Evolutionary conservation across 257 asterid species (phyloP).

Genomic region (Gardenia jasminoides): DNA sequence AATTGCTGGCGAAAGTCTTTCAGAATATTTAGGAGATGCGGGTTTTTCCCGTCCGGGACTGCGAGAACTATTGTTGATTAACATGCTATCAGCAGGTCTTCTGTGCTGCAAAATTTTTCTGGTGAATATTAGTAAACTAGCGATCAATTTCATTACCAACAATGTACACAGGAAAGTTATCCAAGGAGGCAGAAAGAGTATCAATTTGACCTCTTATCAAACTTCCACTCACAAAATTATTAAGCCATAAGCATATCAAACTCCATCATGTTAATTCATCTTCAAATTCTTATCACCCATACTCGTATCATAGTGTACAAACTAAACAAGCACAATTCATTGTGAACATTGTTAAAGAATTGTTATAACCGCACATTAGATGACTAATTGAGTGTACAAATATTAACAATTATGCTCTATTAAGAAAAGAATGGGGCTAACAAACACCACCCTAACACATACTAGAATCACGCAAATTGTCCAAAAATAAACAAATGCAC

Average conservation of each 20-base stretch:
- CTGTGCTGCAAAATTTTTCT: conserved; percentile 66
- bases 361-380: background rate
- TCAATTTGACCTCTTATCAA: background rate
- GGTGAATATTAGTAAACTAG: conserved; percentile 4
- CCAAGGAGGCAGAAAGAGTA: background rate
- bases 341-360: background rate
- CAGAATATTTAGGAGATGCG: conserved; percentile 84
- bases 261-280: background rate
- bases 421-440: background rate
- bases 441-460: background rate
- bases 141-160: background rate
- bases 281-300: background rate
- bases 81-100: conserved; percentile 84
- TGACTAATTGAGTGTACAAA: background rate
- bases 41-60: conserved; percentile 85
- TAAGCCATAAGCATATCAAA: background rate
- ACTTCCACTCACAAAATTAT: background rate
- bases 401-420: background rate
- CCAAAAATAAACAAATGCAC: conserved; percentile 3
- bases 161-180: background rate
- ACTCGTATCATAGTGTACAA: background rate
- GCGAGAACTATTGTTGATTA: conserved; percentile 85
- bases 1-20: conserved; percentile 94
- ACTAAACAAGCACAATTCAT: background rate
- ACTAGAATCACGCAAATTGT: conserved; percentile 1